These are phyloP conservation scores for Neopestalotiopsis sp. DNA, from an alignment of 2,329 filamentous ascomycete species.

Conservation along the genomic window DNA sequence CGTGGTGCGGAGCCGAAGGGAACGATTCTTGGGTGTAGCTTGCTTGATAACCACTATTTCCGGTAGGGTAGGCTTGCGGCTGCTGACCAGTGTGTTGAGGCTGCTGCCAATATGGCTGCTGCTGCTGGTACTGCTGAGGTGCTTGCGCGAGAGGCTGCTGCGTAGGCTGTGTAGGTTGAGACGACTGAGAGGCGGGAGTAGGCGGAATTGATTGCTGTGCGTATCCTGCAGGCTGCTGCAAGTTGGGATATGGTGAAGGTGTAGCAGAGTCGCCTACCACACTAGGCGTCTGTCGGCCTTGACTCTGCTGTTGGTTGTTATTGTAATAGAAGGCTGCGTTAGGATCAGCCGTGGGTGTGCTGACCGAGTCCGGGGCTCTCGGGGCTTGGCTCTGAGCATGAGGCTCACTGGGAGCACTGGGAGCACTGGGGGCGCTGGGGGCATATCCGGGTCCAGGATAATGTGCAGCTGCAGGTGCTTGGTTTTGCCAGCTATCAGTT, in stretches of 20 bases:
- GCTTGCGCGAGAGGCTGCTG: constrained; percentile 29
- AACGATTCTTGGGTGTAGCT: constrained; percentile 66
- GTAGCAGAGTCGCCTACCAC: constrained; percentile 44
- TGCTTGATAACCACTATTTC: constrained; percentile 41
- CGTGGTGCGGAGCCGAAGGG: constrained; percentile 68
- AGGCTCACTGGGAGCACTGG: constrained; percentile 36
- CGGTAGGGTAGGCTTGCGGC: constrained; percentile 41
- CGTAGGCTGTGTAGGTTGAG: constrained; percentile 31
- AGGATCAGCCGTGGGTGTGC: constrained; percentile 51
- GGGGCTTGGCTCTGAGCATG: constrained; percentile 34
- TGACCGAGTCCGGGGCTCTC: constrained; percentile 35
- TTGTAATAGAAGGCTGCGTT: constrained; percentile 68
- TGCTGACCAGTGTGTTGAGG: constrained; percentile 47
- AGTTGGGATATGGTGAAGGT: constrained; percentile 57
- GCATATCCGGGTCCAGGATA: constrained; percentile 41
- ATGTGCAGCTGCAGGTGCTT: constrained; percentile 41
- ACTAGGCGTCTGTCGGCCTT: constrained; percentile 42
- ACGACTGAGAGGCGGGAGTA: constrained; percentile 36
- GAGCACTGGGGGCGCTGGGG: constrained; percentile 28
- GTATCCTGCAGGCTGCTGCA: constrained; percentile 53
- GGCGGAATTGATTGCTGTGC: constrained; percentile 49
- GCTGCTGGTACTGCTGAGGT: constrained; percentile 42
- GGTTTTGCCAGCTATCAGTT: constrained; percentile 56
- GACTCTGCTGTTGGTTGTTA: constrained; percentile 41
- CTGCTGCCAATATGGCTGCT: constrained; percentile 57